These are phyloP conservation scores for Diaporthe capsici DNA, from an alignment of 2,329 filamentous ascomycete species.

Conservation along the genomic window DNA sequence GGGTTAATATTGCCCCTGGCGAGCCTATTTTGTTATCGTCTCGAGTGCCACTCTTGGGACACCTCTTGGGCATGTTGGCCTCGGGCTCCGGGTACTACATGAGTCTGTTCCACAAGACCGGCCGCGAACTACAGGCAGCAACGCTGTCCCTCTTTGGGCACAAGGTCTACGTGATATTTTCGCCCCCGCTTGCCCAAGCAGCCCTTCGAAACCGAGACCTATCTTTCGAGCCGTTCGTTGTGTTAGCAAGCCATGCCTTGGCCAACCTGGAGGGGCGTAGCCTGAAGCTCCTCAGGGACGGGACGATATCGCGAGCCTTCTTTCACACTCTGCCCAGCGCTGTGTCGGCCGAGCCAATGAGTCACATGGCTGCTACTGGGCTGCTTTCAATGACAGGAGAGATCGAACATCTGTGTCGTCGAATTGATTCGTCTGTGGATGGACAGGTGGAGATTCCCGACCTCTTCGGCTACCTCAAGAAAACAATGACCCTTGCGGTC, in stretches of 20 bases:
- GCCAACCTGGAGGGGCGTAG: constrained; percentile 15
- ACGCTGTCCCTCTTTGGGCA: constrained; percentile 5
- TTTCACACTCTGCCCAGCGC: neutral
- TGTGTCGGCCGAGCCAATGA: constrained; percentile 7
- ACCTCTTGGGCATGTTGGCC: constrained; percentile 1
- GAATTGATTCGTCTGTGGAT: neutral
- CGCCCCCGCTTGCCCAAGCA: constrained; percentile 8
- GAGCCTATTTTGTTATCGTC: constrained; percentile 1
- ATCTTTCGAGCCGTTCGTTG: constrained; percentile 10
- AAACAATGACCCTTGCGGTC: neutral
- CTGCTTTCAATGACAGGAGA: constrained; percentile 14
- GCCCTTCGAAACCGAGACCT: neutral
- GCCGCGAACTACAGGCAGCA: neutral
- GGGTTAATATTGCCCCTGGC: neutral
- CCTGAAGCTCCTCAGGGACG: constrained; percentile 7
- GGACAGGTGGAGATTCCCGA: neutral
- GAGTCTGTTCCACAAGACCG: constrained; percentile 10
- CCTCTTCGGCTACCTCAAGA: neutral
- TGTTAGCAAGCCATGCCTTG: constrained; percentile 19
- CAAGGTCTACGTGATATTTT: constrained; percentile 6
- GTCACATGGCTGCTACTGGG: constrained; percentile 18
- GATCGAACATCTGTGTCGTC: neutral
- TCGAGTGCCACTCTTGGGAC: neutral
- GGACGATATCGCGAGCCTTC: constrained; percentile 15
- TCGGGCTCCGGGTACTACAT: constrained; percentile 10